Base-by-base conservation (phyloP, 2,329 filamentous ascomycete species). In the Venturia asperata region DNA sequence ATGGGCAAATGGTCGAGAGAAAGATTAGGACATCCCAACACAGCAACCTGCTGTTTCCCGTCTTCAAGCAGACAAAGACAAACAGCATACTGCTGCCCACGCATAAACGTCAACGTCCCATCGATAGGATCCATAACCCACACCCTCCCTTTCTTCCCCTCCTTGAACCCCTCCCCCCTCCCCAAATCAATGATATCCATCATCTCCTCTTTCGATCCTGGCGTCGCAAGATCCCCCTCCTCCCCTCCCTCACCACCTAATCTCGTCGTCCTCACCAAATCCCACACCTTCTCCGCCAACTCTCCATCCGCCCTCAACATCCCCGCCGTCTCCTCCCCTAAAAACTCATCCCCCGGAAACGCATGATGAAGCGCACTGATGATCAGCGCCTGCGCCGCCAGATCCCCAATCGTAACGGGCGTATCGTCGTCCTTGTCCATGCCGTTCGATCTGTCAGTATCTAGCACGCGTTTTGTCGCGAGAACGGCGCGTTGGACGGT, bases 351-450 rank as follows among this genome's bases (percentile, higher is more conserved):
- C 43, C 86, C 74, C n/a, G 94, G 94, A 80, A 99, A 99, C 77
- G 89, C 91, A 77, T 90, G 85, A 77, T 88, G 87, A 70, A 99
- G 87, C 39, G 93, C 93, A 66, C 87, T 83, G 73, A 97, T 96
- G 78, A 99, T 96, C 69, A 99, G 85, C 39, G 94, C 92, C 80
- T 99, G 94, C 43, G 94, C 94, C 73, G 94, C 94, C 76, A 96
- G 97, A 80, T 99, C 94, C 75, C 93, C 94, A 72, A 97, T 99
- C 21, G 64, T 63, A 72, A 99, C 94, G 69, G 94, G 94, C 10
- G 92, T 96, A 74, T 91, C 91, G 82, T 99, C 94, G 77, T 90
- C 88, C 81, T 99, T 99, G 49, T 79, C 79, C 41, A 77, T 78
- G 0, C 84, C 80, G 68, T 81, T 81, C 5, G 47, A 52, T 37